Conservation (phyloP, 345 rosid genomes). For the Erucastrum elatum region DNA sequence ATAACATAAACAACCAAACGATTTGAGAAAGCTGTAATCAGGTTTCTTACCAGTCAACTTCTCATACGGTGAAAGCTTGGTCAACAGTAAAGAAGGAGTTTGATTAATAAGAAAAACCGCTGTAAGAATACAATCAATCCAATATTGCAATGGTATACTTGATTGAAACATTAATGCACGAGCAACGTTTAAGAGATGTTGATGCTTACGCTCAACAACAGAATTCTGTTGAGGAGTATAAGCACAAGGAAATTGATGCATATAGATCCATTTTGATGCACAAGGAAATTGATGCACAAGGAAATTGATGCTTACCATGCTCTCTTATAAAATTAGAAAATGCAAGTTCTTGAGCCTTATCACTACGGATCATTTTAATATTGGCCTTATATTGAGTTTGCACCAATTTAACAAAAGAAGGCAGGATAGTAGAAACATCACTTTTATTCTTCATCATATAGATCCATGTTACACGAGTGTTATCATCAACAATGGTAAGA, state of each 20-base stretch:
- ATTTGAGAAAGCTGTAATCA: neutral
- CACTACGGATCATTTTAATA: neutral
- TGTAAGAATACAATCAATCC: neutral
- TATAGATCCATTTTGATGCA: neutral
- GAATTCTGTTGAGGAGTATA: neutral
- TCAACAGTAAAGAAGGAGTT: neutral
- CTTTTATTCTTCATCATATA: neutral
- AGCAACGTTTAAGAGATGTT: neutral
- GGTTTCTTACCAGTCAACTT: neutral
- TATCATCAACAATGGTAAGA: neutral
- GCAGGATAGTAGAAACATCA: neutral
- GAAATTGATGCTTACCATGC: neutral
- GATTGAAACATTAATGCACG: neutral
- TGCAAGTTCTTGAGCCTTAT: neutral
- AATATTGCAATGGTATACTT: neutral
- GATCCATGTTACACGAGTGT: neutral
- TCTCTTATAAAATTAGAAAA: neutral
- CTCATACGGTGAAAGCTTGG: neutral
- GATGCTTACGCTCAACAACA: neutral
- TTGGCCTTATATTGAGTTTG: neutral
- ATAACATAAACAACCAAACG: neutral
- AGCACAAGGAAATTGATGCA: neutral
- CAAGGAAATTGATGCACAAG: neutral
- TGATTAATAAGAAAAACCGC: neutral
- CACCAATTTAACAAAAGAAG: neutral